These are phyloP conservation scores for Mycena alexandri DNA, from an alignment of 768 basidiomycete genomes.

Conservation along the genomic window DNA sequence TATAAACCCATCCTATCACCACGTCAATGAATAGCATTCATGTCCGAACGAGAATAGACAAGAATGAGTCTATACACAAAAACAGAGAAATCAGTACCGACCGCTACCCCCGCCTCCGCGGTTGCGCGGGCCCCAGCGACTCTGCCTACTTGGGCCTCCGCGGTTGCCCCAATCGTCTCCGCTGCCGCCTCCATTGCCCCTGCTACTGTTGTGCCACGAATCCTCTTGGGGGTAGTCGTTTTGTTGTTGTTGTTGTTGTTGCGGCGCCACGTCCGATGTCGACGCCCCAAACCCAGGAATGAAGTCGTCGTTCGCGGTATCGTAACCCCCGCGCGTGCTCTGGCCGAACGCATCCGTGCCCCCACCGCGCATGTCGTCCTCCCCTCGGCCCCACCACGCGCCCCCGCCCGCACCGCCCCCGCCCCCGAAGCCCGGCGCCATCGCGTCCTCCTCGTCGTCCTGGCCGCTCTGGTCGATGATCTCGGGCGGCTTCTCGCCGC, in stretches of 20 bases:
- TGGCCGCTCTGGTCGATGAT: slow-evolving; percentile 66
- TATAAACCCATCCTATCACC: slow-evolving; percentile 19
- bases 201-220: slow-evolving; percentile 52
- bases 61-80: no score
- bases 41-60: no score
- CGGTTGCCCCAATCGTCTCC: slow-evolving; percentile 48
- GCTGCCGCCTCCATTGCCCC: slow-evolving; percentile 43
- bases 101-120: slow-evolving; percentile 48
- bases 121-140: slow-evolving; percentile 43
- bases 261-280: slow-evolving; percentile 36
- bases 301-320: slow-evolving; percentile 63
- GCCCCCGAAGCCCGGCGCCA: slow-evolving; percentile 80
- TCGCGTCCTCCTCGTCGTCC: slow-evolving; percentile 81
- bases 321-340: slow-evolving; percentile 39
- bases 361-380: slow-evolving; percentile 37
- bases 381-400: slow-evolving; percentile 38
- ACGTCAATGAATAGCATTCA: slow-evolving; percentile 18
- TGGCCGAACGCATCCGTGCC: slow-evolving; percentile 46
- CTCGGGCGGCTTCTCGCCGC: slow-evolving; percentile 88
- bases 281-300: slow-evolving; percentile 74
- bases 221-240: slow-evolving; percentile 57
- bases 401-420: slow-evolving; percentile 39
- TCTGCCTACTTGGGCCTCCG: slow-evolving; percentile 44
- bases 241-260: slow-evolving; percentile 43
- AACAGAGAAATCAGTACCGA: slow-evolving; percentile 12